Conservation (phyloP, 306 rosid genomes). For the Inga leiocalycina region DNA sequence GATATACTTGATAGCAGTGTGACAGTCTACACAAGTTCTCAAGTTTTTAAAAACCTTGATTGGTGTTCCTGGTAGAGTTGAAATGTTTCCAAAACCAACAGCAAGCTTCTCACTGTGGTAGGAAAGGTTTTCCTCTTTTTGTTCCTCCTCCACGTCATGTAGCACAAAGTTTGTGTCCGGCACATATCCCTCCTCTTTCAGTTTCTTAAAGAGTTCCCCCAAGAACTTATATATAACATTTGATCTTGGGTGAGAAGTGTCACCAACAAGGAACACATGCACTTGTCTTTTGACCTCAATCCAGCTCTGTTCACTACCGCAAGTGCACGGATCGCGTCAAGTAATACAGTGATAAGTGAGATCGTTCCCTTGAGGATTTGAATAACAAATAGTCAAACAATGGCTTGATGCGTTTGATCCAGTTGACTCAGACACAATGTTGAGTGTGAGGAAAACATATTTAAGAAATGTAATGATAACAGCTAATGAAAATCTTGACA, state of each 20-base stretch:
- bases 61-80: slow-evolving; percentile 60
- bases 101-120: slow-evolving; percentile 78
- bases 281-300: slow-evolving; percentile 61
- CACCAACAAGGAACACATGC: slow-evolving; percentile 64
- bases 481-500: too few species aligned
- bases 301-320: too few species aligned
- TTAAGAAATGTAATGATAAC: too few species aligned
- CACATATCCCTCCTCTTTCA: slow-evolving; percentile 71
- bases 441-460: too few species aligned
- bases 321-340: too few species aligned
- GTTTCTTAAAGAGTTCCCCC: slow-evolving; percentile 49
- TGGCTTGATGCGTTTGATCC: too few species aligned
- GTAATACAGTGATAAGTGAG: too few species aligned
- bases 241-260: slow-evolving; percentile 58
- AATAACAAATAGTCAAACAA: too few species aligned
- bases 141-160: slow-evolving; percentile 69
- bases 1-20: slow-evolving; percentile 57
- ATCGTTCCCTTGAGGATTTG: too few species aligned
- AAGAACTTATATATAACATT: slow-evolving; percentile 56
- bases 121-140: slow-evolving; percentile 67
- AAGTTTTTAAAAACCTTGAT: slow-evolving; percentile 67
- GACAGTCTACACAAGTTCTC: slow-evolving; percentile 69
- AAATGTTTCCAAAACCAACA: slow-evolving; percentile 67
- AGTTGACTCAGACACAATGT: too few species aligned
- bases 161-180: slow-evolving; percentile 70